Conservation (phyloP, 2,329 filamentous ascomycete genomes). For the Phaeomoniella chlamydospora region DNA sequence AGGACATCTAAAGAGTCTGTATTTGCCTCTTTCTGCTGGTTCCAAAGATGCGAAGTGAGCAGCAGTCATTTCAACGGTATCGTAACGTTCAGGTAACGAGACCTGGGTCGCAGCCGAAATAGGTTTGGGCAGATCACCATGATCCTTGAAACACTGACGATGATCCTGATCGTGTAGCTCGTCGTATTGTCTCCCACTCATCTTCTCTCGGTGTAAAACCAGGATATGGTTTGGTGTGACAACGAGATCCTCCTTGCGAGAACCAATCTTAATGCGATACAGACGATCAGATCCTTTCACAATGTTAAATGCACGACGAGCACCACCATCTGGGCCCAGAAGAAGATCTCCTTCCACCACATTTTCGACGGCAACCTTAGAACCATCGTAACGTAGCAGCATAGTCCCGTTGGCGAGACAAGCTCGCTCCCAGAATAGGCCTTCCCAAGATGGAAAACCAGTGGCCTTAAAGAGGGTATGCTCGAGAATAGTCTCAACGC, state of each 20-base stretch:
- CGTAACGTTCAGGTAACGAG: too few species aligned
- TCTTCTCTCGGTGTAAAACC: too few species aligned
- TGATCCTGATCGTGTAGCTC: too few species aligned
- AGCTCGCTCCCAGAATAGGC: constrained; percentile 75
- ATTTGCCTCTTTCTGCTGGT: too few species aligned
- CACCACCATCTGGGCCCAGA: constrained; percentile 32
- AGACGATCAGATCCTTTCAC: constrained; percentile 32
- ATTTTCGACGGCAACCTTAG: constrained; percentile 31
- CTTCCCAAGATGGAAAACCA: constrained; percentile 93
- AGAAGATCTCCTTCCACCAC: constrained; percentile 34
- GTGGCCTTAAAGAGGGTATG: constrained; percentile 96
- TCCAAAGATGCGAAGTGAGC: too few species aligned
- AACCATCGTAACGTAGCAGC: constrained; percentile 30
- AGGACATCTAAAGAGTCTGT: too few species aligned
- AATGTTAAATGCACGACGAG: constrained; percentile 35
- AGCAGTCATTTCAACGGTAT: too few species aligned
- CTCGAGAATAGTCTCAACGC: constrained; percentile 95
- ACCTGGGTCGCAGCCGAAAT: too few species aligned
- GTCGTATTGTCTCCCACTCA: too few species aligned
- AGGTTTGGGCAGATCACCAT: too few species aligned
- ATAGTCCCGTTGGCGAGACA: constrained; percentile 30
- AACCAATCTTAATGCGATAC: constrained; percentile 32
- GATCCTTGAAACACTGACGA: too few species aligned
- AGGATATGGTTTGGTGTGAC: constrained; percentile 36
- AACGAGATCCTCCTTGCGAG: constrained; percentile 30